Base-by-base conservation (phyloP, 2,329 filamentous ascomycete genomes). In the Parafenestella ontariensis region DNA sequence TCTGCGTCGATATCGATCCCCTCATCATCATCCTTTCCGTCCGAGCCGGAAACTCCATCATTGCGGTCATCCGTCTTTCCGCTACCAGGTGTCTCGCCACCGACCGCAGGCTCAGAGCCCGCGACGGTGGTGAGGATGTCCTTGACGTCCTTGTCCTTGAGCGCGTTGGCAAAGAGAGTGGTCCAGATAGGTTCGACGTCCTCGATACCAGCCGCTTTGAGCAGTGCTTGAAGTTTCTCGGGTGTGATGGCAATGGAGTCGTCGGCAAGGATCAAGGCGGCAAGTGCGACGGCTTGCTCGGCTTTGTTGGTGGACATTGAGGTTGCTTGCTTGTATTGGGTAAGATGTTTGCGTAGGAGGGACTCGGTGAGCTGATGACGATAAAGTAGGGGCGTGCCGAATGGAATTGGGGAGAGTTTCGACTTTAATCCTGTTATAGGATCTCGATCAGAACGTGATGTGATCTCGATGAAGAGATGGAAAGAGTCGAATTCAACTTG, bases 141-240 rank as follows among this genome's bases (percentile, higher is more conserved):
- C 85, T 93, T 94, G 77, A 95, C 84, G 77, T 95, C 89, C 86
- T 93, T 94, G 82, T 89, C 90, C 82, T 92, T 89, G 68, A 95
- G 88, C 82, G 90, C 90, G 90, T 98, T 98, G 82, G 94, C 92
- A 87, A 98, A 97, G 72, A 98, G 88, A 70, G 87, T 85, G 69
- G 92, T 88, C 95, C 95, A 98, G 88, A 98, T 98, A 76, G 94
- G 92, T 87, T 99, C 95, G 75, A 98, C 87, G 53, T 96, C 92
- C 64, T 83, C 80, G 76, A 97, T 82, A 76, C 88, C 88, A 73
- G 95, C 93, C 78, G 94, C 91, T 82, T 91, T 88, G 84, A 98
- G 89, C 76, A 99, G 81, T 73, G 89, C 88, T 80, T 92, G 87
- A 77, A 99, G 87, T 86, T 98, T 98, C 83, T 98, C 95, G 85